These are phyloP conservation scores for Lachnellula occidentalis DNA, from an alignment of 2,329 filamentous ascomycete species.

Conservation along the genomic window DNA sequence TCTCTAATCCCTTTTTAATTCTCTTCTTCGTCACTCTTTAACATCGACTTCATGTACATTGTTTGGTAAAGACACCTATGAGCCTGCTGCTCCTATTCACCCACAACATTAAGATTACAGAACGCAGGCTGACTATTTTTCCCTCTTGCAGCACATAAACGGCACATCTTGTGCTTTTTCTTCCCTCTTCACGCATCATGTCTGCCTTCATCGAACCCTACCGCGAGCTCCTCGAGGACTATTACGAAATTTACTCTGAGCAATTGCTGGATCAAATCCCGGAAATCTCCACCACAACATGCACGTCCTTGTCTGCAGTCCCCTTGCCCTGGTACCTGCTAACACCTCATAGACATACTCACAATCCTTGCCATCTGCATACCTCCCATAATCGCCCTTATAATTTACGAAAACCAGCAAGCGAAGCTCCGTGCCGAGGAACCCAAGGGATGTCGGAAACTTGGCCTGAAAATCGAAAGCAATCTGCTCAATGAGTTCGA, in stretches of 20 bases:
- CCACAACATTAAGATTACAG: background rate
- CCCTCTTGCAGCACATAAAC: constrained; percentile 20
- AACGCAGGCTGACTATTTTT: constrained; percentile 7
- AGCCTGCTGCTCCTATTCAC: background rate
- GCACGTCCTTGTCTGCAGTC: background rate
- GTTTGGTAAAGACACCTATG: constrained; percentile 17
- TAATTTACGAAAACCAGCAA: constrained; percentile 29
- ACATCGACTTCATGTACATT: constrained; percentile 23
- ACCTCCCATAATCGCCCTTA: constrained; percentile 28
- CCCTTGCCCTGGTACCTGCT: background rate
- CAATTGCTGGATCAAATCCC: constrained; percentile 25
- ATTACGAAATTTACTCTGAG: constrained; percentile 25
- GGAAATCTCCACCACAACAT: constrained; percentile 27
- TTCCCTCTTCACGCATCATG: constrained; percentile 16
- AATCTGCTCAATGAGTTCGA: constrained; percentile 54
- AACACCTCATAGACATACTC: constrained; percentile 15
- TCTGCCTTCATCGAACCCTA: constrained; percentile 23
- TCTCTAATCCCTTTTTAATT: background rate
- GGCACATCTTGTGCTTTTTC: constrained; percentile 23
- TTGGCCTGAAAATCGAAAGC: constrained; percentile 43
- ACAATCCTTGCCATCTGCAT: constrained; percentile 29
- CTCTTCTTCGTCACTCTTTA: constrained; percentile 1
- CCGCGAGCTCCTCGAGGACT: constrained; percentile 21
- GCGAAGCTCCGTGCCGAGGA: constrained; percentile 28
- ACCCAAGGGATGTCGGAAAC: constrained; percentile 46